A percentile compares a stretch with the other conserved stretches of the same genome.
Conservation (phyloP, 176 grass and related monocot genomes). For the Panicum miliaceum region DNA sequence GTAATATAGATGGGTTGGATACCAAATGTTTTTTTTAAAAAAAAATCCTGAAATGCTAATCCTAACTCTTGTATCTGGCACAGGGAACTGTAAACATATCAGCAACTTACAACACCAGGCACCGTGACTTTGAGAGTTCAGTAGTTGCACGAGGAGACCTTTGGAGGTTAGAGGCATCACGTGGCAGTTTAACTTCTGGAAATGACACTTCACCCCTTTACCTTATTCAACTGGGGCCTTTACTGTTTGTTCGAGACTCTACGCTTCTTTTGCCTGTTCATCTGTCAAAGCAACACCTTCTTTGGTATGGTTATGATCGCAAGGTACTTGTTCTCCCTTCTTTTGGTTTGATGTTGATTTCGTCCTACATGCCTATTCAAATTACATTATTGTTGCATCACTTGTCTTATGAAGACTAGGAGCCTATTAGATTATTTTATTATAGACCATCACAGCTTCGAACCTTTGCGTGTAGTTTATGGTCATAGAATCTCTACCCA, state of each 20-base stretch:
- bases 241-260: conserved; percentile 86
- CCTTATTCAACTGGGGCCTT: conserved; percentile 87
- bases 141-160: conserved; percentile 83
- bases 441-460: not conserved
- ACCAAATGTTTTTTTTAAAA: not conserved
- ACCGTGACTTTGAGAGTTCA: conserved; percentile 69
- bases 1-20: not conserved
- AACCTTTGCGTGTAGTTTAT: not conserved
- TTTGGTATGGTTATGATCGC: conserved; percentile 98
- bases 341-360: conserved; percentile 5
- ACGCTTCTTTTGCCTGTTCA: conserved; percentile 94
- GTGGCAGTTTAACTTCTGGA: conserved; percentile 59
- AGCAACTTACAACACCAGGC: conserved; percentile 70
- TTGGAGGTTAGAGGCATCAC: conserved; percentile 87
- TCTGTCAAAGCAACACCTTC: conserved; percentile 94
- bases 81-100: conserved; percentile 86
- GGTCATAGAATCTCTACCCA: not conserved
- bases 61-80: conserved; percentile 41
- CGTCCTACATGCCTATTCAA: not conserved
- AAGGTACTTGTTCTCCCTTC: conserved; percentile 58
- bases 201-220: conserved; percentile 77
- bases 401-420: not conserved
- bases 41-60: conserved; percentile 7
- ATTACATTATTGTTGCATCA: not conserved
- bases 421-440: not conserved